These are phyloP conservation scores for Aureobasidium namibiae DNA, from an alignment of 2,329 filamentous ascomycete genomes.

Conservation along the genomic window DNA sequence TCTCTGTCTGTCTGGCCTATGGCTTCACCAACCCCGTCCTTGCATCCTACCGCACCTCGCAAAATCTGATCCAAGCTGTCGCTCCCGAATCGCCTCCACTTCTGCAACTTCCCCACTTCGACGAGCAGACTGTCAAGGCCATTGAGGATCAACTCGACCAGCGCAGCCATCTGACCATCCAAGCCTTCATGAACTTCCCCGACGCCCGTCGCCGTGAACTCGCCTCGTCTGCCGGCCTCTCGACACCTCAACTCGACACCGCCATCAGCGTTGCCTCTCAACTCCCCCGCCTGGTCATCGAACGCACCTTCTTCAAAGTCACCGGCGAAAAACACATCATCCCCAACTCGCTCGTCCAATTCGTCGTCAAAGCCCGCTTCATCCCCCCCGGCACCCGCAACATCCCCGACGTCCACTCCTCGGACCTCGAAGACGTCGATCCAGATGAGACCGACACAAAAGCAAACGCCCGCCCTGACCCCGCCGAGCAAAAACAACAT, in stretches of 20 bases:
- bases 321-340: constrained; percentile 89
- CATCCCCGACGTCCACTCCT: constrained; percentile 64
- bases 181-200: constrained; percentile 80
- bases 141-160: constrained; percentile 58
- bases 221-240: constrained; percentile 62
- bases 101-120: constrained; percentile 85
- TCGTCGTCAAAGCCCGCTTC: constrained; percentile 91
- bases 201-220: constrained; percentile 66
- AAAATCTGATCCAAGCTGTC: constrained; percentile 84
- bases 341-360: constrained; percentile 81
- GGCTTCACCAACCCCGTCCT: constrained; percentile 75
- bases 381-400: constrained; percentile 75
- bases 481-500: constrained; percentile 55
- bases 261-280: constrained; percentile 72
- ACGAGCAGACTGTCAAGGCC: constrained; percentile 50
- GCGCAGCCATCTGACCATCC: constrained; percentile 61
- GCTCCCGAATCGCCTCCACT: constrained; percentile 77
- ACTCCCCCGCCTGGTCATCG: constrained; percentile 73
- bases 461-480: constrained; percentile 60
- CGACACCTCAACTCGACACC: constrained; percentile 65
- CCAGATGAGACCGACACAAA: constrained; percentile 88
- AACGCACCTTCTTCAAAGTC: constrained; percentile 97
- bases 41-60: constrained; percentile 70
- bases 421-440: constrained; percentile 84
- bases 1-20: constrained; percentile 79